Evolutionary conservation across 805 yeast genomes (phyloP).

Genomic region (Wickerhamomyces queroliae): DNA sequence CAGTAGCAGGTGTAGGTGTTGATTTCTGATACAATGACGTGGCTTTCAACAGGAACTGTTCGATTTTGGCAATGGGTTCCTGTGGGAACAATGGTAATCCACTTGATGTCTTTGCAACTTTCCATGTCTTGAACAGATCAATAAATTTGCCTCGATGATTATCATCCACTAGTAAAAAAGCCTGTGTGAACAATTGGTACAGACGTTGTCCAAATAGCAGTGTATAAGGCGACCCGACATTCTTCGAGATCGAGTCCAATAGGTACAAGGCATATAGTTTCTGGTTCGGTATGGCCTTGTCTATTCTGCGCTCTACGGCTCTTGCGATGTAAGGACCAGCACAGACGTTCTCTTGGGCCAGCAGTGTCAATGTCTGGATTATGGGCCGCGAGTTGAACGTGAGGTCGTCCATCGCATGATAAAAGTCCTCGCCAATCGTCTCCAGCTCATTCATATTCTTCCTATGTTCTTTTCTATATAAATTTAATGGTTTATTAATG

Average conservation of each 20-base stretch:
- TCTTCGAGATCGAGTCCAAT: conserved; percentile 87
- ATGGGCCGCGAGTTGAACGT: conserved; percentile 89
- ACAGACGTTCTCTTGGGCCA: conserved; percentile 80
- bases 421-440: conserved; percentile 50
- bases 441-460: conserved; percentile 31
- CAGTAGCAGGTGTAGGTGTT: conserved; percentile 7
- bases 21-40: conserved; percentile 36
- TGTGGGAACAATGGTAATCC: conserved; percentile 67
- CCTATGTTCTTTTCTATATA: too few species aligned
- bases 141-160: conserved; percentile 66
- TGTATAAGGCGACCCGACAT: conserved; percentile 88
- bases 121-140: conserved; percentile 86
- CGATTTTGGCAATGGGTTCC: conserved; percentile 66
- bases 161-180: conserved; percentile 77
- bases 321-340: conserved; percentile 73
- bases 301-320: conserved; percentile 70
- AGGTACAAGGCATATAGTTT: conserved; percentile 82
- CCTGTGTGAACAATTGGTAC: conserved; percentile 63
- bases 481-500: neutral
- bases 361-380: conserved; percentile 73
- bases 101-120: conserved; percentile 54
- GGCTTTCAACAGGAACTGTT: conserved; percentile 61
- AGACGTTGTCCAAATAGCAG: conserved; percentile 65
- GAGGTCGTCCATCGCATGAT: conserved; percentile 63
- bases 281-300: conserved; percentile 73